These are phyloP conservation scores for Tulasnella sp. DNA, from an alignment of 768 basidiomycete genomes.

Conservation along the genomic window DNA sequence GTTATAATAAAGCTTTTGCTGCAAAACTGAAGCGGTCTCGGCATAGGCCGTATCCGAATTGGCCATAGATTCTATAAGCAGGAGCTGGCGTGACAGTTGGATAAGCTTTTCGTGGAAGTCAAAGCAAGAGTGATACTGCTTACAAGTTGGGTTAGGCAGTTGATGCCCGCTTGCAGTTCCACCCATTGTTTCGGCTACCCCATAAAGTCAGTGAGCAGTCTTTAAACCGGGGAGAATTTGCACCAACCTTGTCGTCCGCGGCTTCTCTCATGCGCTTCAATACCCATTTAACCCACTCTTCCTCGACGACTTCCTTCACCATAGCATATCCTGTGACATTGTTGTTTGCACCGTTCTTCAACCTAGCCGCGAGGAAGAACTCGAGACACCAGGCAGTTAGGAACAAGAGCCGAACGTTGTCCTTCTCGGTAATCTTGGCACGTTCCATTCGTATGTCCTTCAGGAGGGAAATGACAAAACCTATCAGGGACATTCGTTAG, in stretches of 20 bases:
- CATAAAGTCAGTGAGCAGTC: neutral
- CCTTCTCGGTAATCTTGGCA: constrained; percentile 88
- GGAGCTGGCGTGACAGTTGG: constrained; percentile 37
- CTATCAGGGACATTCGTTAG: constrained; percentile 36
- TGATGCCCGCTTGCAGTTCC: constrained; percentile 87
- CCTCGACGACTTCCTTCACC: constrained; percentile 78
- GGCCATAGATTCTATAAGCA: constrained; percentile 79
- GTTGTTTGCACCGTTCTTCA: constrained; percentile 29
- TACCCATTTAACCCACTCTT: constrained; percentile 85
- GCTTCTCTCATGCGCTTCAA: constrained; percentile 81
- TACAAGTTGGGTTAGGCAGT: constrained; percentile 82
- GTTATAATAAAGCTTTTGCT: constrained; percentile 90
- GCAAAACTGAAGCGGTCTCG: constrained; percentile 73
- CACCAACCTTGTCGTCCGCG: constrained; percentile 77
- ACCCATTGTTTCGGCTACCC: constrained; percentile 85
- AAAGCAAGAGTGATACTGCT: constrained; percentile 15
- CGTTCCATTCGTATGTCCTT: constrained; percentile 93
- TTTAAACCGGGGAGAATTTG: neutral
- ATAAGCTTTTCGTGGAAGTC: neutral
- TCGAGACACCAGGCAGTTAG: constrained; percentile 88
- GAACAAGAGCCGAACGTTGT: constrained; percentile 80
- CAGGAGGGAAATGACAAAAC: constrained; percentile 75
- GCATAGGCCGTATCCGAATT: constrained; percentile 46
- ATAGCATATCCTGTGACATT: constrained; percentile 43
- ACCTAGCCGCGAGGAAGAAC: constrained; percentile 60